Conservation (phyloP, 2,329 filamentous ascomycete genomes). For the Colletotrichum australisinense region DNA sequence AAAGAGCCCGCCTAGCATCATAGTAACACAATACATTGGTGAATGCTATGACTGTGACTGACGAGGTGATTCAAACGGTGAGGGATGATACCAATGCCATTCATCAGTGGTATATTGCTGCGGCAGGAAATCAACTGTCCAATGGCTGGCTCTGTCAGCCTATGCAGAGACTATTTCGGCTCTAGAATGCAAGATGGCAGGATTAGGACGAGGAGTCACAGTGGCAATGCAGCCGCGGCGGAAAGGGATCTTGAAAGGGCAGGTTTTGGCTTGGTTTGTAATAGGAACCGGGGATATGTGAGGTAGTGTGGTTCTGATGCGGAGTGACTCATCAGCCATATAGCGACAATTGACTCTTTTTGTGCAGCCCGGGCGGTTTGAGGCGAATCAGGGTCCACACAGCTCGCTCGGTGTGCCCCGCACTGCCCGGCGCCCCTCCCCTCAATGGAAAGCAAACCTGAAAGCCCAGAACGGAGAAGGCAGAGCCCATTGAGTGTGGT, state of each 20-base stretch:
- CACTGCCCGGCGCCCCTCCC: slow-evolving; percentile 5
- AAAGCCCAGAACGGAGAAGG: neutral
- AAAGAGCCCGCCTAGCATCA: neutral
- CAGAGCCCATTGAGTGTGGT: neutral
- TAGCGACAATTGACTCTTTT: slow-evolving; percentile 16
- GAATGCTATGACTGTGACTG: neutral
- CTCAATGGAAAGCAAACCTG: neutral
- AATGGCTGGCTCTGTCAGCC: neutral
- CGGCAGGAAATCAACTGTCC: neutral
- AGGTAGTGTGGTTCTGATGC: slow-evolving; percentile 1
- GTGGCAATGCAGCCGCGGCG: slow-evolving; percentile 22
- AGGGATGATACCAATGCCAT: neutral
- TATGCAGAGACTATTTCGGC: neutral
- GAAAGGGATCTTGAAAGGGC: neutral
- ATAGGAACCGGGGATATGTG: neutral
- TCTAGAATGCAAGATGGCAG: neutral
- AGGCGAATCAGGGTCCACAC: slow-evolving; percentile 27
- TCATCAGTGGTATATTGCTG: neutral
- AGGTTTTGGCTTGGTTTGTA: slow-evolving; percentile 7
- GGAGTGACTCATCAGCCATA: slow-evolving; percentile 33
- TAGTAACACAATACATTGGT: neutral
- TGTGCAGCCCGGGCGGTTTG: neutral
- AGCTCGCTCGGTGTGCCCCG: slow-evolving; percentile 26
- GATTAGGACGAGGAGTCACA: slow-evolving; percentile 17
- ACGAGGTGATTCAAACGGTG: slow-evolving; percentile 10